Evolutionary conservation across 306 rosid genomes (phyloP), one percentile per base, ranked within the genome.

Genomic region (Dalbergia cochinchinensis): DNA sequence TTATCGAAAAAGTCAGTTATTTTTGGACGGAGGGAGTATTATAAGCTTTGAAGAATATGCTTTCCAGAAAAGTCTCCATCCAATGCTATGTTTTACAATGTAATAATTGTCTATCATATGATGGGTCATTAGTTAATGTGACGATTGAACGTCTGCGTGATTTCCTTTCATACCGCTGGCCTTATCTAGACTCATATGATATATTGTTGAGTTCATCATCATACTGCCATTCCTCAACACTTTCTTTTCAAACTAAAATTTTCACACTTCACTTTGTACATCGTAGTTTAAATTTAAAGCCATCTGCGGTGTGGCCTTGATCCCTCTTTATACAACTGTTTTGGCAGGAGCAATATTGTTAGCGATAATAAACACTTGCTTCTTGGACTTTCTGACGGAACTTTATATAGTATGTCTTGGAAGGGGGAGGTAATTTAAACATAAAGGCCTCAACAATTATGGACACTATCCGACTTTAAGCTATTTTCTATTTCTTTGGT

Each of bases 301-400:
- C 50, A 73, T 69, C 73, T 67, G 42, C 76, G 57, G 48, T 82
- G 44, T 82, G 69, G 48, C 79, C 41, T 78, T 87, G 85, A 86
- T 60, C 35, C 22, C 22, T 75, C 65, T 75, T 75, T 37, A n/a
- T 71, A 71, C 39, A 22, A 59, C 51, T 66, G 60, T 72, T 74
- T 74, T 88, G 34, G 65, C 92, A 94, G 97, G 91, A 94, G 99
- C 92, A 95, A 92, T 84, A 86, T 92, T 71, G 92, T 92, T 69
- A 51, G 94, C 39, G 97, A 95, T 72, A 91, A 79, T 83, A 92
- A 84, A 78, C 91, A 92, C 77, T 85, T 95, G 97, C 86, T 95
- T 67, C 85, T 92, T 74, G 97, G 99, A 83, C 97, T 94, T 84
- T 94, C 98, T 51, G 88, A 88, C 91, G 97, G 97, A 85, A 90